phyloP scores from a whole-genome alignment of 2,329 filamentous ascomycete genomes.

The Ophiostoma tasmaniense region DNA sequence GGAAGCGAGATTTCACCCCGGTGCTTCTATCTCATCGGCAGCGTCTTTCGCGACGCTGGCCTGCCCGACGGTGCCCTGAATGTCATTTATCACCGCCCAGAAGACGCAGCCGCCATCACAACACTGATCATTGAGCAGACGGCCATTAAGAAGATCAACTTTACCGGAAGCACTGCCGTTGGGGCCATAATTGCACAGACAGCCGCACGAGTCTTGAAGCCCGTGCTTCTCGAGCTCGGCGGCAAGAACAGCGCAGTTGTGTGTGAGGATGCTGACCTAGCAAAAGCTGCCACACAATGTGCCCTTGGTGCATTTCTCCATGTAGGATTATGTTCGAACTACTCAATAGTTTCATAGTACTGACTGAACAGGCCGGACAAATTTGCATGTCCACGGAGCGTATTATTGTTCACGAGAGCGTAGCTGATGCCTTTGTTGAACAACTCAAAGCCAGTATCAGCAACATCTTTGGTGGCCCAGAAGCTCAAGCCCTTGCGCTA shows the following conservation, averaged over 20 bases:
- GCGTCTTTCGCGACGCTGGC: slow-evolving; percentile 63
- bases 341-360: not conserved
- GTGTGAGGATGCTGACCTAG: slow-evolving; percentile 69
- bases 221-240: slow-evolving; percentile 70
- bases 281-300: slow-evolving; percentile 60
- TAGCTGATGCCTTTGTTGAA: slow-evolving; percentile 39
- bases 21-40: slow-evolving; percentile 53
- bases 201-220: slow-evolving; percentile 69
- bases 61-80: slow-evolving; percentile 69
- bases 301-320: slow-evolving; percentile 59
- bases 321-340: not conserved
- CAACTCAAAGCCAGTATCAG: slow-evolving; percentile 27
- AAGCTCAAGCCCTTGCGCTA: not conserved
- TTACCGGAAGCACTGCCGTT: slow-evolving; percentile 69
- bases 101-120: slow-evolving; percentile 60
- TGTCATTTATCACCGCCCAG: slow-evolving; percentile 56
- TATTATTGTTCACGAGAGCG: slow-evolving; percentile 48
- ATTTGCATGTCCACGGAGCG: slow-evolving; percentile 82
- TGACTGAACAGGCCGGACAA: slow-evolving; percentile 35
- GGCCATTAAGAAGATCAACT: slow-evolving; percentile 71
- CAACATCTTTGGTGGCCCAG: not conserved
- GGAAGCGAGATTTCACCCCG: slow-evolving; percentile 60
- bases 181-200: slow-evolving; percentile 63
- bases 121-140: slow-evolving; percentile 58
- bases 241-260: slow-evolving; percentile 76